A percentile compares a stretch with the other conserved stretches of the same genome.
These are phyloP conservation scores for Corylus americana DNA, from an alignment of 306 rosid genomes.

Conservation along the genomic window DNA sequence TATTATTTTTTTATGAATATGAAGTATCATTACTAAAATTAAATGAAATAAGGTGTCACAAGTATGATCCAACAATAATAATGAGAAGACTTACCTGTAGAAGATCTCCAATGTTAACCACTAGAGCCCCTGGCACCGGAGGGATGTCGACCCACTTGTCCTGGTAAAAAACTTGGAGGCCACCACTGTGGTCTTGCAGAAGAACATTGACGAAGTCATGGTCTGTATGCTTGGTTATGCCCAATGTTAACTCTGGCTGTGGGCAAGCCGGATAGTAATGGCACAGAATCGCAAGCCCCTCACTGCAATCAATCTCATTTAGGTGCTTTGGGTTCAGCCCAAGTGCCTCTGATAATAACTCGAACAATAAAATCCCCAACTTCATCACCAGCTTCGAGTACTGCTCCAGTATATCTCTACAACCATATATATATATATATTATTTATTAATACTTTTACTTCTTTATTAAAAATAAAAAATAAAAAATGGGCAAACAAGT, in stretches of 20 bases:
- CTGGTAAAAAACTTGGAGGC: slow-evolving; percentile 23
- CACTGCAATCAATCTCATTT: not conserved
- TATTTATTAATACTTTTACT: no score
- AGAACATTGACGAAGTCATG: slow-evolving; percentile 22
- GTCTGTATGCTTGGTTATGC: slow-evolving; percentile 21
- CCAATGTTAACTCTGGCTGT: not conserved
- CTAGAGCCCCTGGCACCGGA: not conserved
- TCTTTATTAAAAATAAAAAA: no score
- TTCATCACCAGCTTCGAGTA: slow-evolving; percentile 28
- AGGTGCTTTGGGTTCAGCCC: slow-evolving; percentile 7
- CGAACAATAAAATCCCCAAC: slow-evolving; percentile 1
- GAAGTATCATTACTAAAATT: no score
- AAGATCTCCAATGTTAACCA: slow-evolving; percentile 10
- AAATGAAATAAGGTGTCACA: no score
- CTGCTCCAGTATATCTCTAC: slow-evolving; percentile 6
- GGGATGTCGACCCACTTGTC: not conserved
- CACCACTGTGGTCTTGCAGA: slow-evolving; percentile 33
- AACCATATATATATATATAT: no score
- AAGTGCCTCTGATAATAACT: slow-evolving; percentile 6
- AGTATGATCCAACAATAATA: no score
- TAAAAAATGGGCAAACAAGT: no score
- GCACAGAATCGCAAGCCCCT: not conserved
- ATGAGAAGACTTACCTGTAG: not conserved
- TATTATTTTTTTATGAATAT: no score
- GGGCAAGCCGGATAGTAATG: slow-evolving; percentile 16